Evolutionary conservation across 1,284 basidiomycete genomes (phyloP), one percentile per base, ranked within the genome.

Genomic region (Sutorius eximius): DNA sequence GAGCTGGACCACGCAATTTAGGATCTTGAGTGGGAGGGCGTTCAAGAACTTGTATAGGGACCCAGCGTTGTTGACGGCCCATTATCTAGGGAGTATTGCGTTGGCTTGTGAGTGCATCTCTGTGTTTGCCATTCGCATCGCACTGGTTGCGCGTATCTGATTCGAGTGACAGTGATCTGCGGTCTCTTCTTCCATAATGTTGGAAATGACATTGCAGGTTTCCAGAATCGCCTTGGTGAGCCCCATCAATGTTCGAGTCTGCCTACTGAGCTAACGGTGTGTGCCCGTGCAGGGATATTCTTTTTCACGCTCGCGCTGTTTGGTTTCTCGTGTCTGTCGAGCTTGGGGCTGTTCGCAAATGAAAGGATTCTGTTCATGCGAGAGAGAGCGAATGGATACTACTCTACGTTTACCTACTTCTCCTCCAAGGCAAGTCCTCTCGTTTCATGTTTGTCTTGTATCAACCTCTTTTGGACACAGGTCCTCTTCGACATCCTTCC

Each of bases 21-120:
- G 82, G 67, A 94, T 98, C 57, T 73, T 99, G 62, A 95, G 92
- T 65, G 94, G 95, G 22, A 75, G 96, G 55, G 95, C 95, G n/a
- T 99, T 98, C 80, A 98, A 98, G 82, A 98, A 98, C 69, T 73
- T 98, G 56, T 95, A 95, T 70, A 84, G 96, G 36, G 95, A 99
- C 68, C 95, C 96, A 0, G 88, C 95, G 54, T 74, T 98, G 52
- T 82, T 99, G 78, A 81, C 86, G 11, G 87, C 94, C 4, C 96
- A 99, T 74, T 99, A 98, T 73, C 68, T 86, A 29, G 87, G 93
- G 15, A 87, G 94, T 1, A 83, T 98, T 61, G 79, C 80, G 6
- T 81, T 97, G 45, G 96, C 94, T 16, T 65, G 91, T 89, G 67
- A 77, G 89, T 79, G 24, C 55, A 27, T 27, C 5, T 27, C 24